phyloP scores from a whole-genome alignment of 306 rosid species.

The Ormosia emarginata region DNA sequence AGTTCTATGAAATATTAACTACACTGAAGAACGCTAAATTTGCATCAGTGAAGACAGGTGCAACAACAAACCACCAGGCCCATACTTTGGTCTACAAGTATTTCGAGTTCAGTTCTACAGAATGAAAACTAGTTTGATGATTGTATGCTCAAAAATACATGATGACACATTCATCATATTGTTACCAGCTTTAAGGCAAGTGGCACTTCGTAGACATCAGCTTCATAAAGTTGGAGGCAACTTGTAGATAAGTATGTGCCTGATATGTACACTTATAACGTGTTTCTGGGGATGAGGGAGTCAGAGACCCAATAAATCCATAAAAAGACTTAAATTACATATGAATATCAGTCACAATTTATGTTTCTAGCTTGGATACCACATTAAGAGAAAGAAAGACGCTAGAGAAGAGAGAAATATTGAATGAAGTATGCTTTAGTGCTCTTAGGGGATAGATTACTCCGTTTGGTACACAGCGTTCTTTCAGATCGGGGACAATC shows the following conservation, averaged over 20 bases:
- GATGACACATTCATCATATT: not conserved
- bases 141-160: not conserved
- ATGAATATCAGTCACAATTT: no score
- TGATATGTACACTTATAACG: no score
- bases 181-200: no score
- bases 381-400: not conserved
- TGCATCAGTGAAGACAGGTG: not conserved
- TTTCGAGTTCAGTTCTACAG: not conserved
- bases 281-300: no score
- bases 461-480: no score
- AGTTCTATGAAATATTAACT: not conserved
- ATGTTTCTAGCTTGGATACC: no score
- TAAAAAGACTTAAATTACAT: no score
- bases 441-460: not conserved
- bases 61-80: not conserved
- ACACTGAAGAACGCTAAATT: not conserved
- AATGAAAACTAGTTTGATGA: not conserved
- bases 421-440: not conserved
- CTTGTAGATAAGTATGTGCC: no score
- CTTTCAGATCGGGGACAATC: no score
- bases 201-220: no score
- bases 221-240: no score
- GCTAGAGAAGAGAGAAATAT: not conserved
- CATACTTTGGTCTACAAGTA: not conserved
- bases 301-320: no score